Conservation (phyloP, 2,329 filamentous ascomycete genomes). For the Exophiala sideris region DNA sequence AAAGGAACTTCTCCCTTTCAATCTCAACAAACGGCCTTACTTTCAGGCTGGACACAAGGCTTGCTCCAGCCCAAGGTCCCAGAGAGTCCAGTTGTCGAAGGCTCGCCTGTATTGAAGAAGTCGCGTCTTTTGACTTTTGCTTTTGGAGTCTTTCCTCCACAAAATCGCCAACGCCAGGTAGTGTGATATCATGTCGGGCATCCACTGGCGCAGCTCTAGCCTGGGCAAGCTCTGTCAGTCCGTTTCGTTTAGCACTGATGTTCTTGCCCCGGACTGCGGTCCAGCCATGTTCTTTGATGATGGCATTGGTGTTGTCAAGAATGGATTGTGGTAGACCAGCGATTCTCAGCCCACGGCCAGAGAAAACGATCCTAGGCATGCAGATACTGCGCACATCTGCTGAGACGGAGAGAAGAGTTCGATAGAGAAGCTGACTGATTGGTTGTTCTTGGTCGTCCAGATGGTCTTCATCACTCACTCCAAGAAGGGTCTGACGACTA, state of each 20-base stretch:
- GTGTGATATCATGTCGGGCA: conserved; percentile 36
- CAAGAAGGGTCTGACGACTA: conserved; percentile 73
- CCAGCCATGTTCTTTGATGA: conserved; percentile 72
- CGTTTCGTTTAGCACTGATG: conserved; percentile 15
- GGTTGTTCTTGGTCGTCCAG: conserved; percentile 87
- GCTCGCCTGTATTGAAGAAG: conserved; percentile 37
- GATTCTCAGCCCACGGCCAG: conserved; percentile 74
- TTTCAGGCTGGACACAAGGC: conserved; percentile 57
- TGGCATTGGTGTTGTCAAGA: conserved; percentile 66
- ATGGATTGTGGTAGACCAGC: conserved; percentile 76
- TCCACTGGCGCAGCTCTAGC: conserved; percentile 17
- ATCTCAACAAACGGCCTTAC: conserved; percentile 62
- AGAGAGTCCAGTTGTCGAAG: conserved; percentile 58
- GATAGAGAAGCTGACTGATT: conserved; percentile 72
- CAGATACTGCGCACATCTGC: conserved; percentile 79
- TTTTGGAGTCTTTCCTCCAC: conserved; percentile 59
- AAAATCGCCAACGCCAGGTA: conserved; percentile 50
- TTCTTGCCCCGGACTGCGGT: conserved; percentile 66
- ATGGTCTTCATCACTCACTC: conserved; percentile 50
- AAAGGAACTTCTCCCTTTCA: conserved; percentile 61
- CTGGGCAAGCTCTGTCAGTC: conserved; percentile 32
- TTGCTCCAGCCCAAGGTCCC: conserved; percentile 64
- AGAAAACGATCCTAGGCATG: conserved; percentile 84
- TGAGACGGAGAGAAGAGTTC: conserved; percentile 69
- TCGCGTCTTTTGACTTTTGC: conserved; percentile 41